Percentiles rank a stretch among this genome's conserved stretches.
phyloP scores from a whole-genome alignment of 2,329 filamentous ascomycete genomes.

The Septoria petroselini region DNA sequence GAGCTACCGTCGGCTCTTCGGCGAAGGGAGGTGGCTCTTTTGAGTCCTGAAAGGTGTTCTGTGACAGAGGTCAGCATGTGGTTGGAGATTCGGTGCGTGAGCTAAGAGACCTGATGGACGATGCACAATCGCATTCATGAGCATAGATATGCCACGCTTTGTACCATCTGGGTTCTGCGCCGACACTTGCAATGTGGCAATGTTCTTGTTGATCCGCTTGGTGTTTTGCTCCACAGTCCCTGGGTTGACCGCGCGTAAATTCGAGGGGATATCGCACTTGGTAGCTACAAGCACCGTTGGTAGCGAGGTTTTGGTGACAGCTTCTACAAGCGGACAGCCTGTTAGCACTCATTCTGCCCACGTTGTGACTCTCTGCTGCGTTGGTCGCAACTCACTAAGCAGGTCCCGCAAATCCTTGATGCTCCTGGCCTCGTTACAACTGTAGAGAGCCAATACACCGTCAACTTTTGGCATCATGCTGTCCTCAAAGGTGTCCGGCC shows the following conservation, averaged over 20 bases:
- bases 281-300: conserved; percentile 80
- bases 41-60: conserved; percentile 7
- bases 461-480: conserved; percentile 72
- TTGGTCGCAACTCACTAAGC: conserved; percentile 62
- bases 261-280: conserved; percentile 79
- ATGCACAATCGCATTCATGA: conserved; percentile 68
- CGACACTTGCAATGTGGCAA: conserved; percentile 72
- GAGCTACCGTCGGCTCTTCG: conserved; percentile 47
- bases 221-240: conserved; percentile 64
- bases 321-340: conserved; percentile 53
- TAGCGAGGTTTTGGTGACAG: conserved; percentile 67
- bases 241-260: conserved; percentile 68
- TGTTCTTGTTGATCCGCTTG: conserved; percentile 56
- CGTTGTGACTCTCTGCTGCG: background rate
- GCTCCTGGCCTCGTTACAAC: conserved; percentile 75
- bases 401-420: conserved; percentile 71
- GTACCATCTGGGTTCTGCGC: conserved; percentile 67
- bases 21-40: conserved; percentile 34
- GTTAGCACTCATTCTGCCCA: conserved; percentile 5
- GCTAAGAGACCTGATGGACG: conserved; percentile 54
- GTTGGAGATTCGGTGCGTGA: background rate
- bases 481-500: conserved; percentile 59
- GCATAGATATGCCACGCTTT: conserved; percentile 70
- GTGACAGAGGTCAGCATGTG: background rate
- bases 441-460: conserved; percentile 80